phyloP scores from a whole-genome alignment of 2,329 filamentous ascomycete genomes.

The Podosphaera xanthii region DNA sequence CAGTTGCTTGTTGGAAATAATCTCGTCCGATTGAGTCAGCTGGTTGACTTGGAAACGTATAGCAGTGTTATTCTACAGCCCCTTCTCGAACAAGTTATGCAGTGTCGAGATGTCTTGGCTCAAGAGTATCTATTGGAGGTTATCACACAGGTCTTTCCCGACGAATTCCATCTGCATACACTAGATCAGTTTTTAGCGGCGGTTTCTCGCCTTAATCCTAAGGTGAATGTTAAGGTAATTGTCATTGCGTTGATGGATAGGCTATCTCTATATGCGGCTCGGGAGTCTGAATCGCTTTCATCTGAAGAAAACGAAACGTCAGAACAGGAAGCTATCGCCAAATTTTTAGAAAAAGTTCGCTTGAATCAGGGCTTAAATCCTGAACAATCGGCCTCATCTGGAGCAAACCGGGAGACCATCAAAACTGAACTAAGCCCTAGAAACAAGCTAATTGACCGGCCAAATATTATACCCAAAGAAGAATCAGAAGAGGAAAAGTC shows the following conservation, averaged over 20 bases:
- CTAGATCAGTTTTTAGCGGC: constrained; percentile 87
- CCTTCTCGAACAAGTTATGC: constrained; percentile 85
- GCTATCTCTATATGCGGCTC: constrained; percentile 78
- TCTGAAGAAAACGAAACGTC: constrained; percentile 49
- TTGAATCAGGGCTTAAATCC: constrained; percentile 33
- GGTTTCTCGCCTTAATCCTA: constrained; percentile 77
- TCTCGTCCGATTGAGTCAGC: constrained; percentile 76
- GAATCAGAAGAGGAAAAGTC: constrained; percentile 17
- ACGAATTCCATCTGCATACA: constrained; percentile 94
- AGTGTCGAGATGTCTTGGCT: constrained; percentile 87
- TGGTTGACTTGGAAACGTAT: constrained; percentile 88
- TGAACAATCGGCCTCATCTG: constrained; percentile 18
- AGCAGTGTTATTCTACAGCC: constrained; percentile 75
- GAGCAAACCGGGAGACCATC: constrained; percentile 4
- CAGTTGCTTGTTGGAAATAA: constrained; percentile 94
- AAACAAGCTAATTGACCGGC: constrained; percentile 12
- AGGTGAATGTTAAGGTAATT: constrained; percentile 94
- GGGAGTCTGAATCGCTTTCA: constrained; percentile 52
- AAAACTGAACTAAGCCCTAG: not conserved
- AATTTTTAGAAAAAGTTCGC: constrained; percentile 55
- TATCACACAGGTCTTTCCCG: constrained; percentile 95
- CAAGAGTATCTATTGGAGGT: constrained; percentile 97
- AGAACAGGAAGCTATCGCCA: constrained; percentile 64
- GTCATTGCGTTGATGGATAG: constrained; percentile 97
- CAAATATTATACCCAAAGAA: constrained; percentile 16